Base-by-base conservation (phyloP, 2,329 filamentous ascomycete genomes). In the Raffaelea deltoideospora region DNA sequence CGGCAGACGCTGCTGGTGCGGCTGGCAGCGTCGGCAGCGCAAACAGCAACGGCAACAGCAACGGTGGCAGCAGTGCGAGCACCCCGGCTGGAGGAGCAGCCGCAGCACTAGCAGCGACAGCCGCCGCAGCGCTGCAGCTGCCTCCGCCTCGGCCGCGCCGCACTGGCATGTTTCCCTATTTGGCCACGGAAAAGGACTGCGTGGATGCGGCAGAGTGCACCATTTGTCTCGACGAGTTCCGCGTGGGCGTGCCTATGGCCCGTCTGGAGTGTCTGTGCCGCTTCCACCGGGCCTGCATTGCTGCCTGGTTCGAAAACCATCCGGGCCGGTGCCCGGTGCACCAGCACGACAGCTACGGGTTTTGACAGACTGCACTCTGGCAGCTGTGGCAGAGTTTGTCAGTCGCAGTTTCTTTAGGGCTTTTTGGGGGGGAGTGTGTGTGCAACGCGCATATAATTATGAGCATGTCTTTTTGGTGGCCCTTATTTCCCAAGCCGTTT, bases 151-250 rank as follows among this genome's bases (percentile, higher is more conserved):
- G 52, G 9, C 56, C 58, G 29, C 59, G 71, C 17, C 57, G 64
- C 38, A 74, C 69, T 0, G 71, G 72, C 35, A 73, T 79, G 61
- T 75, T 78, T 43, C 67, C 70, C 0, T 79, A 79, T 46, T 44
- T 59, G 18, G 74, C 75, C 2, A 78, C 73, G 10, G 75, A 78
- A 48, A 79, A 79, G 56, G 75, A 79, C 50, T 77, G 72, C 45
- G 65, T 76, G n/a, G 70, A 76, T 44, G 69, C 71, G 40, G 74
- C 72, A 4, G 75, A 79, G 53, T 79, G 74, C 49, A 77, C 72
- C 5, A 79, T 79, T 35, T 79, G 75, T 45, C 58, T 79, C 3
- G 75, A 79, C 47, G 74, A 79, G 50, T 77, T 76, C 42, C 65
- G 71, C 40, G 70, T 68, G 0, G 73, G 73, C 2, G 64, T 69